These are phyloP conservation scores for Hortiboletus campestris DNA, from an alignment of 768 basidiomycete species.

Conservation along the genomic window DNA sequence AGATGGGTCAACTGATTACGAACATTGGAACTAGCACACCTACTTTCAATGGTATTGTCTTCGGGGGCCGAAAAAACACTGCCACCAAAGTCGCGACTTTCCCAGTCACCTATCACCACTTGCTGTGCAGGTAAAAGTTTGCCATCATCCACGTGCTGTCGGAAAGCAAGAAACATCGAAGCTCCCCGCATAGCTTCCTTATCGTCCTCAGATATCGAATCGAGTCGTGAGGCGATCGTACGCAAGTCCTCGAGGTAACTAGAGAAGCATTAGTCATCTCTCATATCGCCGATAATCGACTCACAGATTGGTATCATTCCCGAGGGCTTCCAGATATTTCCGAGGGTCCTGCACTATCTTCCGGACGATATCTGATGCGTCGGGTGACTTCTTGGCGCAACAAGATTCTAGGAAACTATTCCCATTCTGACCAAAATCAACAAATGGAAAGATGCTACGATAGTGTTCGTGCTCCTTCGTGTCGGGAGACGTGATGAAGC, in stretches of 20 bases:
- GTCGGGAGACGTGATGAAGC: conserved; percentile 6
- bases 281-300: not conserved
- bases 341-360: conserved; percentile 9
- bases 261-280: not conserved
- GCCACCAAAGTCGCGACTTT: conserved; percentile 1
- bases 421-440: conserved; percentile 11
- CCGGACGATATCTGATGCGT: conserved; percentile 9
- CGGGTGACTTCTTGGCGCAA: conserved; percentile 12
- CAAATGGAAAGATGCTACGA: conserved; percentile 12
- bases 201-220: conserved; percentile 8
- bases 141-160: not conserved
- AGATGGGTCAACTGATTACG: not conserved
- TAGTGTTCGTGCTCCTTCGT: conserved; percentile 2
- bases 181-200: conserved; percentile 7
- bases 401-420: conserved; percentile 15
- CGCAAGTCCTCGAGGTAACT: conserved; percentile 16
- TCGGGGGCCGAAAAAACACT: conserved; percentile 8
- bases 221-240: conserved; percentile 9
- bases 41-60: conserved; percentile 12
- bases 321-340: not conserved
- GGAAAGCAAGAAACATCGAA: conserved; percentile 9
- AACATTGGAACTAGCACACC: not conserved
- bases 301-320: not conserved
- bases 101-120: conserved; percentile 16
- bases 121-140: conserved; percentile 7